These are phyloP conservation scores for Trametes cinnabarina DNA, from an alignment of 768 basidiomycete species.

Conservation along the genomic window DNA sequence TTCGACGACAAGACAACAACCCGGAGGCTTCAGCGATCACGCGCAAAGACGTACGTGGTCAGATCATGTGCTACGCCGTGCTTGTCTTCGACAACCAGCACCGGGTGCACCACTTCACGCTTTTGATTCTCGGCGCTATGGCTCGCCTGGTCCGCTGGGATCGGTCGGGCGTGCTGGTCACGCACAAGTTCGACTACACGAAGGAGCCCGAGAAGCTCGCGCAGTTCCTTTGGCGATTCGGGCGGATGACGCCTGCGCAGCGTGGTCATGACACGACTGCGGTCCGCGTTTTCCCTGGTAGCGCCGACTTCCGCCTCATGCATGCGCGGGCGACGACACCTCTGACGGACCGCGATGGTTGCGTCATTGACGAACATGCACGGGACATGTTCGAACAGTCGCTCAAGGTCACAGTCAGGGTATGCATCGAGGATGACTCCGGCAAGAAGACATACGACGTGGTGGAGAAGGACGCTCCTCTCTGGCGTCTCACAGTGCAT, in stretches of 20 bases:
- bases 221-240: neutral
- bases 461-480: too few relatives aligned
- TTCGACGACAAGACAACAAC: neutral
- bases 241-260: neutral
- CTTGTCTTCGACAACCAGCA: neutral
- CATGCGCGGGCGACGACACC: neutral
- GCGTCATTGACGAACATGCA: neutral
- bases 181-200: slow-evolving; percentile 7
- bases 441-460: too few relatives aligned
- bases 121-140: neutral
- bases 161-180: neutral
- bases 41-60: neutral
- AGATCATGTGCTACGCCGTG: neutral
- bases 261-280: slow-evolving; percentile 8
- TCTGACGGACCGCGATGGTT: neutral
- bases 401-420: neutral
- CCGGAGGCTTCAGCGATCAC: neutral
- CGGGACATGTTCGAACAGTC: neutral
- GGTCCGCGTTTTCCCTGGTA: neutral
- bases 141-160: slow-evolving; percentile 8
- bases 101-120: slow-evolving; percentile 1
- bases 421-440: too few relatives aligned
- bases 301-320: neutral
- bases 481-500: neutral
- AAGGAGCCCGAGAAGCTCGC: neutral